A percentile compares a stretch with the other conserved stretches of the same genome.
These are phyloP conservation scores for Amphichorda felina DNA, from an alignment of 2,329 filamentous ascomycete species.

Conservation along the genomic window DNA sequence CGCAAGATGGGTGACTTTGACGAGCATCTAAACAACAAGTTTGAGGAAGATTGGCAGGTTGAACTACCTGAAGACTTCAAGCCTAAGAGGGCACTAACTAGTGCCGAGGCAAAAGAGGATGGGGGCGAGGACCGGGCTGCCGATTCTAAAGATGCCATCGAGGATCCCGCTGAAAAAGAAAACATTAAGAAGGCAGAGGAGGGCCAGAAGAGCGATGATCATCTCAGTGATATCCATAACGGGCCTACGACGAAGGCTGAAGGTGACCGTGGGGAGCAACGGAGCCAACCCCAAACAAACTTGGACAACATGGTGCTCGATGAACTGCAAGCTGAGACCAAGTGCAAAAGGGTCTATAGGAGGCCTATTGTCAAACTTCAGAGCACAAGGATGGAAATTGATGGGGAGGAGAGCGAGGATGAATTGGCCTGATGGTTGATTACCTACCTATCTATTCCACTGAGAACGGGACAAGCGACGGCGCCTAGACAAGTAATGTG, in stretches of 20 bases:
- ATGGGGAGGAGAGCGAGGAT: neutral
- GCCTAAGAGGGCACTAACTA: conserved; percentile 3
- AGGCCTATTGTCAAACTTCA: neutral
- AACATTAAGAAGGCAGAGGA: too few species aligned
- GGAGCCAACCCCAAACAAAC: too few species aligned
- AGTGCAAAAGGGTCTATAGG: neutral
- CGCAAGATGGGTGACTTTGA: conserved; percentile 38
- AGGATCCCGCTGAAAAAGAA: too few species aligned
- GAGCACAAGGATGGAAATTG: neutral
- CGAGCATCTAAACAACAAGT: conserved; percentile 28
- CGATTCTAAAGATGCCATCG: neutral
- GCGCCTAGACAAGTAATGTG: too few species aligned
- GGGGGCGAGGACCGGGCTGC: neutral
- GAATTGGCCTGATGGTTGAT: neutral
- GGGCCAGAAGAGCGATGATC: too few species aligned
- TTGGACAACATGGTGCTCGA: conserved; percentile 7
- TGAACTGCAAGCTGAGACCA: neutral
- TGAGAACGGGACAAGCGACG: too few species aligned
- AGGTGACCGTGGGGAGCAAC: too few species aligned
- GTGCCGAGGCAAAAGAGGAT: neutral
- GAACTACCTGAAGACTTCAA: conserved; percentile 22
- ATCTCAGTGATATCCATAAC: too few species aligned
- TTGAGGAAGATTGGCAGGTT: conserved; percentile 35
- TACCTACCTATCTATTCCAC: neutral
- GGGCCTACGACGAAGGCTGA: too few species aligned